Percentiles rank a stretch among this genome's conserved stretches.
Evolutionary conservation across 768 basidiomycete genomes (phyloP).

Genomic region (Boletus coccyginus): DNA sequence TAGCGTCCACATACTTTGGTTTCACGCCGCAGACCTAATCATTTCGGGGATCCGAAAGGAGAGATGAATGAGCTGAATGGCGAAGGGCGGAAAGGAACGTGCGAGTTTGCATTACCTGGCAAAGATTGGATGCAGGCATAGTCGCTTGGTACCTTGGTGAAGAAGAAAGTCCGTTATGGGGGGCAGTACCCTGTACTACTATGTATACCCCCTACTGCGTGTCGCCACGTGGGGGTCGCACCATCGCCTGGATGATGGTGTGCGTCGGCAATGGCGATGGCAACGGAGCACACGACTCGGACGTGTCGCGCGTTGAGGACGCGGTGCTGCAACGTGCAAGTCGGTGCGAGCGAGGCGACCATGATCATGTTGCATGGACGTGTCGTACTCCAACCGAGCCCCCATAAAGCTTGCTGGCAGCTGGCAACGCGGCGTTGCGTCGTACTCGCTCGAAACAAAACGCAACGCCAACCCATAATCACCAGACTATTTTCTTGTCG

Average conservation of each 20-base stretch:
- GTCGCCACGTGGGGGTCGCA: conserved; percentile 26
- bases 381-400: conserved; percentile 1
- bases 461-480: neutral
- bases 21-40: conserved; percentile 54
- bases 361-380: conserved; percentile 22
- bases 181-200: conserved; percentile 1
- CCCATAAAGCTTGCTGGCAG: conserved; percentile 16
- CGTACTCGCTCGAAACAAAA: neutral
- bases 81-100: conserved; percentile 13
- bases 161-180: neutral
- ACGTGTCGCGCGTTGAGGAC: conserved; percentile 17
- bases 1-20: conserved; percentile 59
- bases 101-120: conserved; percentile 20
- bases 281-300: conserved; percentile 13
- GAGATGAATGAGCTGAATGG: conserved; percentile 14
- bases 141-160: conserved; percentile 5
- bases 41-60: conserved; percentile 2
- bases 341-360: conserved; percentile 9
- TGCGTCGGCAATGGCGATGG: conserved; percentile 9
- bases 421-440: neutral
- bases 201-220: conserved; percentile 19
- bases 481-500: too few relatives aligned
- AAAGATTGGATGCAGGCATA: conserved; percentile 24
- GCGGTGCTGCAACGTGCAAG: conserved; percentile 19
- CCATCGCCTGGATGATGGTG: conserved; percentile 11